Percentiles rank a stretch among this genome's conserved stretches.
These are phyloP conservation scores for Cladosporium velox DNA, from an alignment of 2,329 filamentous ascomycete genomes.

Conservation along the genomic window DNA sequence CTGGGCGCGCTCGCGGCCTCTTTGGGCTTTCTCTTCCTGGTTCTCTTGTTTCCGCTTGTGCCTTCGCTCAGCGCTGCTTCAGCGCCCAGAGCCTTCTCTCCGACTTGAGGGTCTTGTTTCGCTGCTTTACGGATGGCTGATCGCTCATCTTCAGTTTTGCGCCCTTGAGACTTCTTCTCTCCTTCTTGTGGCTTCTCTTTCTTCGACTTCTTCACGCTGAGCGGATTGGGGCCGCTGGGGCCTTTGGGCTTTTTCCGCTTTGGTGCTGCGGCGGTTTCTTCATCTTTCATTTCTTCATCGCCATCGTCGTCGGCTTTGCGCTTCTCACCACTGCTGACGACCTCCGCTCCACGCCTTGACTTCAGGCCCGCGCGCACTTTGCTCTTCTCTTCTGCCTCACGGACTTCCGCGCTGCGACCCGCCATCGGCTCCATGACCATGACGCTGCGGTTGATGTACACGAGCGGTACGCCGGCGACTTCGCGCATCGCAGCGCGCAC, in stretches of 20 bases:
- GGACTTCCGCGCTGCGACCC: conserved; percentile 61
- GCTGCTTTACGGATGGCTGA: conserved; percentile 28
- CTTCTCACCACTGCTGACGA: conserved; percentile 29
- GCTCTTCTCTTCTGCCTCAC: conserved; percentile 67
- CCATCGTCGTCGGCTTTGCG: conserved; percentile 36
- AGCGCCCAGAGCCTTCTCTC: conserved; percentile 15
- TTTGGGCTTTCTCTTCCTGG: conserved; percentile 33
- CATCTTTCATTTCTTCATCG: conserved; percentile 28
- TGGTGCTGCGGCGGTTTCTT: conserved; percentile 37
- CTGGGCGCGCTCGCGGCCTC: conserved; percentile 9
- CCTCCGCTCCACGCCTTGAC: conserved; percentile 27
- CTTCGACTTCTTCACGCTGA: conserved; percentile 70
- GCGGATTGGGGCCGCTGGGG: conserved; percentile 69
- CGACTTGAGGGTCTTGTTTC: conserved; percentile 34
- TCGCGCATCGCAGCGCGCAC: conserved; percentile 64
- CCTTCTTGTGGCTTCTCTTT: conserved; percentile 41
- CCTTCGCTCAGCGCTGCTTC: conserved; percentile 15
- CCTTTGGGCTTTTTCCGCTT: conserved; percentile 62
- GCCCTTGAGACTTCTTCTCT: conserved; percentile 23
- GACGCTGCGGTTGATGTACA: conserved; percentile 77
- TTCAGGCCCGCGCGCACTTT: conserved; percentile 73
- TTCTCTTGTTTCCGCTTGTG: conserved; percentile 27
- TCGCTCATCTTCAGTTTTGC: conserved; percentile 26
- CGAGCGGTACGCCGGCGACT: conserved; percentile 72
- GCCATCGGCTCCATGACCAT: conserved; percentile 81